These are phyloP conservation scores for Mucor indicus DNA, from an alignment of 371 early-diverging fungal species.

Conservation along the genomic window DNA sequence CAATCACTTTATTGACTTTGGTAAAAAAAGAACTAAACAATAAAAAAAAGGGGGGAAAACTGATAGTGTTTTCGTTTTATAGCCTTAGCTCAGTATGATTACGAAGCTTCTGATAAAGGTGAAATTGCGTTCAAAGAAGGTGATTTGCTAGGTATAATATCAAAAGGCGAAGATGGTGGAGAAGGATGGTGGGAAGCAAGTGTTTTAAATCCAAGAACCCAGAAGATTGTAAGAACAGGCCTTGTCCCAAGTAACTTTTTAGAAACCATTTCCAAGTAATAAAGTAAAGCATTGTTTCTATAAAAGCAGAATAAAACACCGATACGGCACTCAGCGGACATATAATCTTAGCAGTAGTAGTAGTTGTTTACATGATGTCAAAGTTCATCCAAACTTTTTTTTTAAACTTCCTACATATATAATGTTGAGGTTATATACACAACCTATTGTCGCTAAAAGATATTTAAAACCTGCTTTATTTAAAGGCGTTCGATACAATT, in stretches of 20 bases:
- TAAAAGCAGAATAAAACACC: no score
- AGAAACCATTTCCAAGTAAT: slow-evolving; percentile 11
- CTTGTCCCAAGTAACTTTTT: slow-evolving; percentile 23
- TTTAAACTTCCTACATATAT: no score
- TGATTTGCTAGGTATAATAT: slow-evolving; percentile 58
- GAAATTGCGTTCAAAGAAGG: slow-evolving; percentile 62
- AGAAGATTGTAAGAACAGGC: slow-evolving; percentile 10
- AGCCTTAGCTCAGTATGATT: slow-evolving; percentile 65
- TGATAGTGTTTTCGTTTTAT: not conserved
- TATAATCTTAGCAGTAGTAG: not conserved
- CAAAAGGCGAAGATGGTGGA: slow-evolving; percentile 39
- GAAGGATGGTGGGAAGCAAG: slow-evolving; percentile 68
- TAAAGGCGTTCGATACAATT: not conserved
- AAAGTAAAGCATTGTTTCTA: no score
- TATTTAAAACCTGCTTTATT: no score
- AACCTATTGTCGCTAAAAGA: no score
- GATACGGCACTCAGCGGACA: no score
- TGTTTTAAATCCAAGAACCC: slow-evolving; percentile 6
- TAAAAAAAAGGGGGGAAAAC: not conserved
- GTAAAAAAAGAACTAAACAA: slow-evolving; percentile 4
- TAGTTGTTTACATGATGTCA: not conserved
- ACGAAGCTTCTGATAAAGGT: slow-evolving; percentile 56
- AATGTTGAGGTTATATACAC: no score
- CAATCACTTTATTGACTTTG: slow-evolving; percentile 21
- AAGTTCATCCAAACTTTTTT: no score